Evolutionary conservation across 2,329 filamentous ascomycete species (phyloP), one percentile per base, ranked within the genome.

Genomic region (Verticillium alfalfae): DNA sequence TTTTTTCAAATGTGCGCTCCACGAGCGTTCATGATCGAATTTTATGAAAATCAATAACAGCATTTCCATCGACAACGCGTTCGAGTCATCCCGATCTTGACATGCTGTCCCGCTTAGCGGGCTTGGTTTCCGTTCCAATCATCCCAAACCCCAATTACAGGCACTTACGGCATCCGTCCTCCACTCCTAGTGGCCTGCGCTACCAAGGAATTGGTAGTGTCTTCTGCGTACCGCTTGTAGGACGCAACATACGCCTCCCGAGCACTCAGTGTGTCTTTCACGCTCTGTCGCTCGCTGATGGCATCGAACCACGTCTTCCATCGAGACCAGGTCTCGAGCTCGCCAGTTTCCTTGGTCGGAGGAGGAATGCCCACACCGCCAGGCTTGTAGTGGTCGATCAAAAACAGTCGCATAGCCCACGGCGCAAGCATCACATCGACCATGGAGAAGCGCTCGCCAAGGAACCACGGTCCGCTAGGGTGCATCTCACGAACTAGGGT

Each of bases 371-470:
- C 80, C 2, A 79, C 66, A 0, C 84, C 84, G 0, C 82, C 83
- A 0, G 75, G 69, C 70, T 93, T 93, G 70, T 89, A 93, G 65
- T 91, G 82, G 67, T 93, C 89, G 66, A 93, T 88, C 6, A 92
- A 76, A 78, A 89, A 93, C 22, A 92, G 70, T 15, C 90, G 79
- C 67, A 87, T 83, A 0, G 87, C 86, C 89, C 89, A 93, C 0
- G 90, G 90, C 41, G 87, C 90, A 3, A 93, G 75, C 64, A 86
- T 83, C 31, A 92, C 78, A 71, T 94, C 91, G 15, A 92, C 84
- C 22, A 93, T 74, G 60, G 82, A 82, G n/a, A 91, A 82, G 45
- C 81, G 75, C 1, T 77, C 71, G 1, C 90, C 90, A 1, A 88
- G 70, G 69, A 93, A 93, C 75, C 84, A 93, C 0, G 89, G 90